A percentile compares a stretch with the other conserved stretches of the same genome.
Evolutionary conservation across 805 yeast species (phyloP).

Genomic region (Saccharomycopsis sp.): DNA sequence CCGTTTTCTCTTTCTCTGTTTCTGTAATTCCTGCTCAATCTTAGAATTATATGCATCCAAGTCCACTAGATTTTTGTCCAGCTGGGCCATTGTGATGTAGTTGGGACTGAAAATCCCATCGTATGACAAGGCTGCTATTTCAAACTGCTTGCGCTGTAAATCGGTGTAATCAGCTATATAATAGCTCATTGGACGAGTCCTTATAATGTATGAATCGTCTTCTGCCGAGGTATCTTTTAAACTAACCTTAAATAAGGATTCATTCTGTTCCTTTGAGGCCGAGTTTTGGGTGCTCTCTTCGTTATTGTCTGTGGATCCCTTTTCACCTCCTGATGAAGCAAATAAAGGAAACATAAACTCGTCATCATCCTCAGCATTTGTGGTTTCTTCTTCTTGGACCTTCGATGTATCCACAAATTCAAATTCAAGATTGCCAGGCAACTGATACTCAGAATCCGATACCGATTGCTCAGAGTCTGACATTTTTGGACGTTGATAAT

Average conservation of each 20-base stretch:
- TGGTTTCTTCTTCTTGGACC: not conserved
- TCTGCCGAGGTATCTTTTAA: slow-evolving; percentile 11
- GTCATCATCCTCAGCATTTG: slow-evolving; percentile 1
- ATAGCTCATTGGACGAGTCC: slow-evolving; percentile 13
- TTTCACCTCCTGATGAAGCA: slow-evolving; percentile 2
- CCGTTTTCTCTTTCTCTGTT: slow-evolving; percentile 9
- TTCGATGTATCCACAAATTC: slow-evolving; percentile 19
- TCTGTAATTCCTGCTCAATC: not conserved
- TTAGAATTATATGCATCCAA: slow-evolving; percentile 6
- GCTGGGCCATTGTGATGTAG: not conserved
- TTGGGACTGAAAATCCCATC: slow-evolving; percentile 6
- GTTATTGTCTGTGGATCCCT: not conserved
- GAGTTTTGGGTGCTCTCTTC: not conserved
- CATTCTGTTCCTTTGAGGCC: not conserved
- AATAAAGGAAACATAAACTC: slow-evolving; percentile 20
- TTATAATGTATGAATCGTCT: not conserved
- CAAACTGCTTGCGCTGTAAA: slow-evolving; percentile 2
- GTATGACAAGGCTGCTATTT: slow-evolving; percentile 9
- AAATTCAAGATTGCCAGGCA: slow-evolving; percentile 16
- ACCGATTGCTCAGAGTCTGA: not conserved
- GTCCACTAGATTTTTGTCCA: slow-evolving; percentile 6
- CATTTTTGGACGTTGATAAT: not conserved
- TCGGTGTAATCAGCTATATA: slow-evolving; percentile 15
- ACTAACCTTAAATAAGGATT: slow-evolving; percentile 11
- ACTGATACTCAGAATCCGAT: slow-evolving; percentile 4